Base-by-base conservation (phyloP, 73 alveolate genomes). In the Uronychia setigera region DNA sequence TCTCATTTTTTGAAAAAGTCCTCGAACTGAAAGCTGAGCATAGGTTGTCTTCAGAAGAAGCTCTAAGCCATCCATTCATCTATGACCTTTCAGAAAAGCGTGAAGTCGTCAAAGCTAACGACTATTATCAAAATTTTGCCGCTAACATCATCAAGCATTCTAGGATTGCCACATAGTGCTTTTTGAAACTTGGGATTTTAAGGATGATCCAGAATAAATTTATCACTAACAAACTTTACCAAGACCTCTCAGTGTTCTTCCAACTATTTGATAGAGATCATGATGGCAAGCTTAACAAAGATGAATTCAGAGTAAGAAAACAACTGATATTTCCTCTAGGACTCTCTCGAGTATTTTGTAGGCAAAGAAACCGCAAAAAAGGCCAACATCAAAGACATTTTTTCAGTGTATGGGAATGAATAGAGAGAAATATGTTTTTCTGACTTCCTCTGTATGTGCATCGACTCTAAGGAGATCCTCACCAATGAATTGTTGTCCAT, bases 381-480 rank as follows among this genome's bases (percentile, higher is more conserved):
- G 67, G 67, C 67, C n/a, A 46, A 46, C 19, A 5, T 46, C 5
- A 46, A 46, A 19, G 67, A 46, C 67, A 11, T 46, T 5, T 46
- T 46, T 19, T 19, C 5, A 19, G 67, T 46, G 5, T 46, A 46
- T 46, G 67, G 67, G 67, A 46, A 19, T 19, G 67, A 46, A 5
- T 46, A 5, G n/a, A 5, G 67, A 19, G 67, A 46, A 19, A 46
- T 46, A 5, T 46, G n/a, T 19, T 46, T 46, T 19, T 11, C 67
- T 46, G 67, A 46, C 67, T 46, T 46, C 67, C 67, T 46, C 67
- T 46, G 67, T 19, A 46, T 46, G 67, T 46, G 67, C 67, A 46
- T 46, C 67, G 67, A 46, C 67, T 46, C 67, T 11, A 46, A 46
- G 67, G 67, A 46, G n/a, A 46, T 46, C 67, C 67, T 46, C 67